Base-by-base conservation (phyloP, 768 basidiomycete species). In the Xerocomus spinulosus region DNA sequence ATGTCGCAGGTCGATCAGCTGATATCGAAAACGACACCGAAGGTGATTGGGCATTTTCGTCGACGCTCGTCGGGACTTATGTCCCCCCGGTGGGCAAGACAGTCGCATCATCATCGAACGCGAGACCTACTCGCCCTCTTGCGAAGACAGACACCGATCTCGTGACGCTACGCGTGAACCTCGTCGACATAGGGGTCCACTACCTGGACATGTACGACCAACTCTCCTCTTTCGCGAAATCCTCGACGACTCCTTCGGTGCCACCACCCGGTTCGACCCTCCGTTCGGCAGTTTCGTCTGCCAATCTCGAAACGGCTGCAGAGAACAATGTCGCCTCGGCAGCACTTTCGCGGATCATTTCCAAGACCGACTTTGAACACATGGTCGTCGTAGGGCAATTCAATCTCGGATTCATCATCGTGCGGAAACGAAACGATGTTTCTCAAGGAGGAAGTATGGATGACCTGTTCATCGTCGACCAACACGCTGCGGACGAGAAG, bases 401-500 rank as follows among this genome's bases (percentile, higher is more conserved):
- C 68, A 99, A 99, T 58, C 77, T 85, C 26, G 94, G 94, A 0
- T 99, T 99, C 68, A 92, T 99, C 65, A 78, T 99, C 48, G 79
- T 81, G 3, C 80, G 94, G 6, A 77, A 87, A 55, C 71, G 72
- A 48, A 72, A 72, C 17, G 39, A 20, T 29, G 24, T 12, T 20
- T 20, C n/a, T 0, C 45, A n/a, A 18, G 44, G 13, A 9, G 48
- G 9, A 5, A 30, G 9, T 32, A 72, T 81, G 69, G 94, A 98
- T 61, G 95, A 99, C 59, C 71, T 99, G 34, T 98, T 97, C 69
- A 92, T 99, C 52, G 79, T 98, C 15, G 95, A 98, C 59, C 95
- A 98, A 62, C 95, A 98, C 66, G 95, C 95, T 5, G 85, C 91
- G 5, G 96, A 99, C 67, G 96, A 98, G 68, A 98, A 98, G 71